Conservation (phyloP, 495 filamentous ascomycete species). For the Annulohypoxylon maeteangense region DNA sequence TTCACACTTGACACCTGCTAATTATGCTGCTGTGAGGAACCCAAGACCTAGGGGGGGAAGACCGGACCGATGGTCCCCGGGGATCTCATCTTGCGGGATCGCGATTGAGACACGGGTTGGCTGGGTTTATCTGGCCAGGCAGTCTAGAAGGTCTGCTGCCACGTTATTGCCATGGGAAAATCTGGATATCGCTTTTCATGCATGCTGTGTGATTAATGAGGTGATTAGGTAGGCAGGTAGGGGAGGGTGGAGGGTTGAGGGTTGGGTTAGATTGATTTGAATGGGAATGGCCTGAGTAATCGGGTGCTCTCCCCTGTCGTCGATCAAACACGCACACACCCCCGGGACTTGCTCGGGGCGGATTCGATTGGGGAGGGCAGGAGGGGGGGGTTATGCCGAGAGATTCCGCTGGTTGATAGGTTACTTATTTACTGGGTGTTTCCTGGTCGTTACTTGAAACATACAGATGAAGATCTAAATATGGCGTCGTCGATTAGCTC, state of each 20-base stretch:
- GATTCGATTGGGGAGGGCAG: constrained; percentile 11
- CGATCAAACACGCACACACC: constrained; percentile 38
- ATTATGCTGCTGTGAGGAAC: neutral
- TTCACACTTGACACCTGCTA: neutral
- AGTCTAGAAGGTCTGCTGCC: constrained; percentile 14
- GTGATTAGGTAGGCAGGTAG: neutral
- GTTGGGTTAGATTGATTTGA: neutral
- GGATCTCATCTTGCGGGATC: neutral
- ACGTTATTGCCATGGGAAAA: constrained; percentile 18
- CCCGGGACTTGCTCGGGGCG: constrained; percentile 10
- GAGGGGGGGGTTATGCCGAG: constrained; percentile 19
- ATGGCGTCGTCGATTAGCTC: neutral
- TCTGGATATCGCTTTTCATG: constrained; percentile 9
- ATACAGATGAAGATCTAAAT: neutral
- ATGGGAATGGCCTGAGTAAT: neutral
- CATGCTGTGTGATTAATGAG: constrained; percentile 5
- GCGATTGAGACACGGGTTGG: neutral
- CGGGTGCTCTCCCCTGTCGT: constrained; percentile 22
- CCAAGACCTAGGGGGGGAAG: no score
- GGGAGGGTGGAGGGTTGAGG: no score
- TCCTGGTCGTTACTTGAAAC: neutral
- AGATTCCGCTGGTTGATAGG: constrained; percentile 5
- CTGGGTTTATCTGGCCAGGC: neutral
- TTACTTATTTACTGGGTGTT: no score
- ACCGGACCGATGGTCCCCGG: neutral